Conservation (phyloP, 1,284 basidiomycete species). For the Rhizopogon parksii region DNA sequence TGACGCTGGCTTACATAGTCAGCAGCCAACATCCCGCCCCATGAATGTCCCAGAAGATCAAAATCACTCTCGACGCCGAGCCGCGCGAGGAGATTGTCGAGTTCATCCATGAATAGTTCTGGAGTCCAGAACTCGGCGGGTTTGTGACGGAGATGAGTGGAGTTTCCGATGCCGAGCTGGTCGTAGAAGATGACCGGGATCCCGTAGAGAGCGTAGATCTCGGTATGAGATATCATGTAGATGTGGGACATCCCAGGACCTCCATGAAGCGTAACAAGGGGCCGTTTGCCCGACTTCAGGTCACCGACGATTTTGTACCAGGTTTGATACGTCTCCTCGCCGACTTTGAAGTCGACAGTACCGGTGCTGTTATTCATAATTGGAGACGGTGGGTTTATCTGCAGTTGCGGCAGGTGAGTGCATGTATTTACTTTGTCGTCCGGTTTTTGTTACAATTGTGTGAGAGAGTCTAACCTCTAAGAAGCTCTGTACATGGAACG, state of each 20-base stretch:
- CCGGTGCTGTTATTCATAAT: conserved; percentile 17
- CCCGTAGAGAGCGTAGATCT: conserved; percentile 17
- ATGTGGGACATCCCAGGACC: conserved; percentile 35
- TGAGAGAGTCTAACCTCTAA: neutral
- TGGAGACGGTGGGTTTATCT: neutral
- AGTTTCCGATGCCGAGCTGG: conserved; percentile 38
- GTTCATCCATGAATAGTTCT: conserved; percentile 40
- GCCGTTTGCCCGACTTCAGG: conserved; percentile 11
- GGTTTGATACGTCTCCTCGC: conserved; percentile 19
- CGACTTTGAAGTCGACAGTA: conserved; percentile 19
- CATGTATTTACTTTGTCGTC: neutral
- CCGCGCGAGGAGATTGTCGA: conserved; percentile 34
- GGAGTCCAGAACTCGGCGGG: conserved; percentile 36
- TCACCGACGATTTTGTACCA: conserved; percentile 9
- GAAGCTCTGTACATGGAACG: no score
- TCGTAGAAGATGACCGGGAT: conserved; percentile 42
- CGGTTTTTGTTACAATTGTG: neutral
- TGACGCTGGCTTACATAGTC: conserved; percentile 4
- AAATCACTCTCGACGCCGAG: conserved; percentile 34
- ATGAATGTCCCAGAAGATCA: conserved; percentile 39
- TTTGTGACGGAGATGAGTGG: conserved; percentile 33
- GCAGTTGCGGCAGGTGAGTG: neutral
- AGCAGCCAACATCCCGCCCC: conserved; percentile 39
- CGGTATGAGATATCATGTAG: conserved; percentile 32
- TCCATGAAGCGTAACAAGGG: conserved; percentile 35